Conservation (phyloP, 306 rosid species). For the Acacia confusa region DNA sequence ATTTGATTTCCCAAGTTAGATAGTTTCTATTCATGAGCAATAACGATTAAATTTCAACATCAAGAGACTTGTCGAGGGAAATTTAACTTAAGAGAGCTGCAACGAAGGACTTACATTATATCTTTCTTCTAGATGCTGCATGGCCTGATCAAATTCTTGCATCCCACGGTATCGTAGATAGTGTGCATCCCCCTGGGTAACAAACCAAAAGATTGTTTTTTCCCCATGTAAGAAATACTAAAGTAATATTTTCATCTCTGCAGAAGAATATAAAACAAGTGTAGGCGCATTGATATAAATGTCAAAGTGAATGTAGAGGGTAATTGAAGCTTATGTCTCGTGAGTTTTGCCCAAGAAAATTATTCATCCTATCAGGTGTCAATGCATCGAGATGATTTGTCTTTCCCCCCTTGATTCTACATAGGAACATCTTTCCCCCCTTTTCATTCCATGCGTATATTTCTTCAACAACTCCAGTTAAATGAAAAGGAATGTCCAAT, state of each 20-base stretch:
- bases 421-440: neutral
- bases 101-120: constrained; percentile 66
- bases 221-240: neutral
- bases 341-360: neutral
- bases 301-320: neutral
- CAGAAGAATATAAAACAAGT: neutral
- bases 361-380: constrained; percentile 9
- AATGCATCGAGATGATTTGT: neutral
- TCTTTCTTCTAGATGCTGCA: constrained; percentile 92
- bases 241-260: neutral
- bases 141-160: constrained; percentile 97
- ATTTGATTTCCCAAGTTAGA: neutral
- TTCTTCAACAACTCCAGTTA: neutral
- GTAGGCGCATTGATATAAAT: neutral
- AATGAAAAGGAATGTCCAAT: neutral
- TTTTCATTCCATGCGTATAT: constrained; percentile 7
- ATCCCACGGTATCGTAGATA: constrained; percentile 78
- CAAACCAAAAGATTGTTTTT: neutral
- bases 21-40: constrained; percentile 22
- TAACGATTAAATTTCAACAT: constrained; percentile 15
- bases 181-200: constrained; percentile 46
- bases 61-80: constrained; percentile 5
- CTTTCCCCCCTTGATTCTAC: neutral
- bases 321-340: neutral
- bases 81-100: constrained; percentile 1